Conservation (phyloP, 345 rosid genomes). For the Rhizophora mangle region DNA sequence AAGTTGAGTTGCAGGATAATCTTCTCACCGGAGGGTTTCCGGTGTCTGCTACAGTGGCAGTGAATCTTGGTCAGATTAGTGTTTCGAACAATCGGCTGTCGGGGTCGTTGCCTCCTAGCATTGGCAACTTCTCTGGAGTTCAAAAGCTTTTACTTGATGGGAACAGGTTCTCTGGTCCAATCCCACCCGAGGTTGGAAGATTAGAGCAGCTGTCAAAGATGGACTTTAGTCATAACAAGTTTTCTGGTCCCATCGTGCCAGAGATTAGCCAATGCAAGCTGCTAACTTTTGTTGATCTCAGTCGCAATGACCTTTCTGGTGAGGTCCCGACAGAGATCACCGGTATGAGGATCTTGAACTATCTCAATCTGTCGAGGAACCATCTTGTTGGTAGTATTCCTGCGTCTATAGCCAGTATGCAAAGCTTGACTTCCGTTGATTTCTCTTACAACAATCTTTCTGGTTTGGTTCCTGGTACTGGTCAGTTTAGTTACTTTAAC, state of each 20-base stretch:
- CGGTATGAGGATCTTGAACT: slow-evolving; percentile 73
- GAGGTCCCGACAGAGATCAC: slow-evolving; percentile 74
- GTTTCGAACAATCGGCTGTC: slow-evolving; percentile 76
- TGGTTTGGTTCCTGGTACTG: slow-evolving; percentile 84
- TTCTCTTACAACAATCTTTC: slow-evolving; percentile 86
- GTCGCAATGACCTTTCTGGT: slow-evolving; percentile 76
- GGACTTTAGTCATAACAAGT: slow-evolving; percentile 71
- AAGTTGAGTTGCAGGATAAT: slow-evolving; percentile 80
- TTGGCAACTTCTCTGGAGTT: slow-evolving; percentile 77
- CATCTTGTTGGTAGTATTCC: slow-evolving; percentile 73
- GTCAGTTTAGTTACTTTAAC: slow-evolving; percentile 88
- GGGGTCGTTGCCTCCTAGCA: slow-evolving; percentile 60
- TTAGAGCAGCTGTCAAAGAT: slow-evolving; percentile 77
- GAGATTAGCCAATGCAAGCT: slow-evolving; percentile 81
- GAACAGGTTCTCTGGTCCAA: slow-evolving; percentile 65
- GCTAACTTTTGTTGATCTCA: slow-evolving; percentile 74
- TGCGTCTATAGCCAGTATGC: slow-evolving; percentile 69
- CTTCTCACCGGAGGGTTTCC: slow-evolving; percentile 63
- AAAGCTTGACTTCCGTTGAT: slow-evolving; percentile 88
- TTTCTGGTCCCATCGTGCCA: slow-evolving; percentile 58
- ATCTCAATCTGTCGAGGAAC: slow-evolving; percentile 79
- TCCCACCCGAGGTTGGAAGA: slow-evolving; percentile 74
- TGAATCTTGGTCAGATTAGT: slow-evolving; percentile 67
- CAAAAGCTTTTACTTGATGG: slow-evolving; percentile 89
- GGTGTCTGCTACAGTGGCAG: slow-evolving; percentile 40